Evolutionary conservation across 345 rosid genomes (phyloP).

Genomic region (Brassica nigra): DNA sequence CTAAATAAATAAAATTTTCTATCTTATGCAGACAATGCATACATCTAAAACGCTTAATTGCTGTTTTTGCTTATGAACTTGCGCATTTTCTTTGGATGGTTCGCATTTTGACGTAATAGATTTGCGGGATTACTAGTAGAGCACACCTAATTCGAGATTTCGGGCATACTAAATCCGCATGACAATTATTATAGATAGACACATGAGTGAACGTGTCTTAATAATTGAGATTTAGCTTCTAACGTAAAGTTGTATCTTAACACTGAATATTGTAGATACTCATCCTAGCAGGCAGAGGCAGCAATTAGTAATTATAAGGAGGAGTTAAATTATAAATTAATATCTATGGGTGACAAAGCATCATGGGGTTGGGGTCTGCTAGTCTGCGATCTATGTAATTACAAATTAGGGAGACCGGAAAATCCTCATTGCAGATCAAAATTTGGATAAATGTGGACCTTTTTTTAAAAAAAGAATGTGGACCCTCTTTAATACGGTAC

Average conservation of each 20-base stretch:
- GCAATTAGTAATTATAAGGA: conserved; percentile 9
- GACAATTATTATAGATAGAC: conserved; percentile 20
- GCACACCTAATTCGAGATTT: conserved; percentile 8
- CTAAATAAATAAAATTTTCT: neutral
- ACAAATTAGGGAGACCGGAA: conserved; percentile 12
- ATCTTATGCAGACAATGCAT: neutral
- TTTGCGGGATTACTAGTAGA: neutral
- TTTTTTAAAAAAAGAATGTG: neutral
- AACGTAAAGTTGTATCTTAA: conserved; percentile 30
- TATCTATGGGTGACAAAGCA: conserved; percentile 36
- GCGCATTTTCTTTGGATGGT: neutral
- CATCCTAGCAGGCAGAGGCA: conserved; percentile 30
- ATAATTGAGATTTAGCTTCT: conserved; percentile 35
- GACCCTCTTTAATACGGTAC: conserved; percentile 34
- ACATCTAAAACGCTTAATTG: neutral
- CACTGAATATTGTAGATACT: conserved; percentile 25
- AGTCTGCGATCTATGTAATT: conserved; percentile 24
- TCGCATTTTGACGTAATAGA: neutral
- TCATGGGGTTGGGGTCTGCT: conserved; percentile 23
- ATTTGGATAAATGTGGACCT: neutral
- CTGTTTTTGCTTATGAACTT: neutral
- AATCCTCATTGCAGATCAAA: conserved; percentile 22
- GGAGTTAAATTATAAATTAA: neutral
- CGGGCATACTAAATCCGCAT: conserved; percentile 1
- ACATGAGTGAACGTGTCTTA: conserved; percentile 28